A percentile compares a stretch with the other conserved stretches of the same genome.
These are phyloP conservation scores for Spiromastix sp. DNA, from an alignment of 2,329 filamentous ascomycete genomes.

Conservation along the genomic window DNA sequence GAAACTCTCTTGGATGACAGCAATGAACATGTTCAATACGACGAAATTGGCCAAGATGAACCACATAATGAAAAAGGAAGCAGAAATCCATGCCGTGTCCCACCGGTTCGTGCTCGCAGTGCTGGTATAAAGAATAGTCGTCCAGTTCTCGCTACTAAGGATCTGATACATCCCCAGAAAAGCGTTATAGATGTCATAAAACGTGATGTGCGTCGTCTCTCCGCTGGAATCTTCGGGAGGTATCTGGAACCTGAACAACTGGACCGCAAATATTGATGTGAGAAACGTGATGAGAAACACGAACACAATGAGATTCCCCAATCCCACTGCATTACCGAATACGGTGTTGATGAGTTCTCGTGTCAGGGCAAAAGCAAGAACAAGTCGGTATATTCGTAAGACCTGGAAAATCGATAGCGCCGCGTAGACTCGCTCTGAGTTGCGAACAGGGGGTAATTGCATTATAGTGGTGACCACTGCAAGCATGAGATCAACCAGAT, in stretches of 20 bases:
- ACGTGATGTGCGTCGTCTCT: conserved; percentile 59
- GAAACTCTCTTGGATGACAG: conserved; percentile 98
- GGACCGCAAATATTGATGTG: conserved; percentile 82
- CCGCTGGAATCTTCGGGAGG: conserved; percentile 52
- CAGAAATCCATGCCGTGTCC: conserved; percentile 83
- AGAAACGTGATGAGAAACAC: conserved; percentile 93
- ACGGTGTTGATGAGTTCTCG: conserved; percentile 76
- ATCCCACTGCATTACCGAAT: conserved; percentile 81
- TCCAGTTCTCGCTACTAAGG: conserved; percentile 95
- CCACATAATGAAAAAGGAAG: conserved; percentile 85
- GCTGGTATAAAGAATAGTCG: conserved; percentile 69
- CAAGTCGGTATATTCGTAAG: conserved; percentile 79
- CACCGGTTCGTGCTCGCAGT: conserved; percentile 56
- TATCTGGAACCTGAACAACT: conserved; percentile 84
- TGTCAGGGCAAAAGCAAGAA: conserved; percentile 79
- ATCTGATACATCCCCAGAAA: conserved; percentile 98
- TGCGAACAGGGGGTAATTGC: conserved; percentile 68
- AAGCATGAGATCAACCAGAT: conserved; percentile 70
- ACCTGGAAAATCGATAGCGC: conserved; percentile 94
- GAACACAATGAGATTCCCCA: conserved; percentile 89
- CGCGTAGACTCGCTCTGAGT: conserved; percentile 62
- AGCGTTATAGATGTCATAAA: conserved; percentile 85
- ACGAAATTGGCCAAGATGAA: conserved; percentile 94
- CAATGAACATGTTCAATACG: conserved; percentile 99
- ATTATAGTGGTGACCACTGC: conserved; percentile 77